phyloP scores from a whole-genome alignment of 495 filamentous ascomycete species.

The Penicillium roqueforti region DNA sequence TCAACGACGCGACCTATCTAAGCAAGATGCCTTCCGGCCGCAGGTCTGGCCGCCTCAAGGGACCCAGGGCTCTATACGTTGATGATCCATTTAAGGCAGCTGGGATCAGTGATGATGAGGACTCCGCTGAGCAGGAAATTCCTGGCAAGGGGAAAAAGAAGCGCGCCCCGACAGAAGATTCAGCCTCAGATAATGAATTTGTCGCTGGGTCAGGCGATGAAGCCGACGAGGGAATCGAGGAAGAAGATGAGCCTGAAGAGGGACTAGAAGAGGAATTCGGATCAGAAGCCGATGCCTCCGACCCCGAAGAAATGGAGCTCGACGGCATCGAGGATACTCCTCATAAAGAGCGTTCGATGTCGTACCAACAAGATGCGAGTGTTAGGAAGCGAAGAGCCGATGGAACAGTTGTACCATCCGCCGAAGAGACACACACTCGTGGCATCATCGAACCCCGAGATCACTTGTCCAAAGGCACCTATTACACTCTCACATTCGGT shows the following conservation, averaged over 20 bases:
- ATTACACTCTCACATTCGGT: constrained; percentile 39
- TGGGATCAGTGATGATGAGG: constrained; percentile 33
- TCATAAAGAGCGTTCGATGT: background rate
- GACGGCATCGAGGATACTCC: background rate
- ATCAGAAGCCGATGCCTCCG: constrained; percentile 14
- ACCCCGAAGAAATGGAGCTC: constrained; percentile 13
- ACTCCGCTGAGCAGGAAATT: constrained; percentile 8
- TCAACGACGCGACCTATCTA: background rate
- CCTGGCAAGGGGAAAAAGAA: constrained; percentile 18
- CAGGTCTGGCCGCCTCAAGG: constrained; percentile 37
- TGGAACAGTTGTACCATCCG: constrained; percentile 16
- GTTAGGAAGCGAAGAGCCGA: constrained; percentile 20
- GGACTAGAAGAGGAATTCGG: constrained; percentile 15
- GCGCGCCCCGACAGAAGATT: constrained; percentile 18
- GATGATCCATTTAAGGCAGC: constrained; percentile 33
- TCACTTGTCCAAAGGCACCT: constrained; percentile 38
- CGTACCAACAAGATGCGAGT: constrained; percentile 2
- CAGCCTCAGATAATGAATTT: constrained; percentile 31
- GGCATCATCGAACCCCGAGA: constrained; percentile 36
- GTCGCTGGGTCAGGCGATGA: constrained; percentile 26
- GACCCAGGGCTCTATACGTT: constrained; percentile 32
- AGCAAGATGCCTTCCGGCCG: constrained; percentile 31
- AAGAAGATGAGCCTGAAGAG: constrained; percentile 20
- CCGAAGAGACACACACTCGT: constrained; percentile 32
- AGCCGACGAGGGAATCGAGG: constrained; percentile 15